Base-by-base conservation (phyloP, 1,284 basidiomycete species). In the Megacollybia platyphylla region DNA sequence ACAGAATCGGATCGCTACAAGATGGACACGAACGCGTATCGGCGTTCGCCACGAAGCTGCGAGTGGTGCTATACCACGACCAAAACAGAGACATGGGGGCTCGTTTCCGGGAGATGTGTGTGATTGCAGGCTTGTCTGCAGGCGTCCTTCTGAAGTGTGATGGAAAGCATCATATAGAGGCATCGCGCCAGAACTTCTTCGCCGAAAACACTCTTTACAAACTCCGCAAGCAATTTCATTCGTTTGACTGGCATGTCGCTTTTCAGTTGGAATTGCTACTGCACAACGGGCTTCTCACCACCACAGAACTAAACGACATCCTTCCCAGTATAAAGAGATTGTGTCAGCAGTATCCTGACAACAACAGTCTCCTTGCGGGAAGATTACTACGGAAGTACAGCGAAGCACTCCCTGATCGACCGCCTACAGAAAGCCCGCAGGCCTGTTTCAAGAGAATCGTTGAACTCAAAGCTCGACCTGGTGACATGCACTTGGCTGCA, bases 211-310 rank as follows among this genome's bases (percentile, higher is more conserved):
- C 58, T 27, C 61, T 86, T 1, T 58, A 67, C 48, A 57, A 58
- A 15, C 53, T 81, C 17, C 58, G 62, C 11, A 54, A 49, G 9
- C 64, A 65, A 55, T 50, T 80, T 30, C 52, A 57, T 13, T 55
- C 56, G 10, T 64, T 74, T 35, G 56, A 65, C 11, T 84, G 80
- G 77, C 54, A 63, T 3, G 65, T 83, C 36, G 76, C 76, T 1
- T 86, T 85, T 52, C 83, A 87, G 55, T 58, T 85, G 29, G 81
- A 82, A 53, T 68, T 73, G 0, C 60, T 85, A 10, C 53, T 86
- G 6, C 72, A 64, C 31, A 80, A 79, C 47, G 68, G 70, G 0
- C 56, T 71, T 7, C 58, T 84, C 31, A 72, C 75, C 46, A 73
- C 79, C 0, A 56, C 59, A 5, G 77, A 84, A 39, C 44, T 81